Conservation (phyloP, 2,329 filamentous ascomycete species). For the Aureobasidium sp. region DNA sequence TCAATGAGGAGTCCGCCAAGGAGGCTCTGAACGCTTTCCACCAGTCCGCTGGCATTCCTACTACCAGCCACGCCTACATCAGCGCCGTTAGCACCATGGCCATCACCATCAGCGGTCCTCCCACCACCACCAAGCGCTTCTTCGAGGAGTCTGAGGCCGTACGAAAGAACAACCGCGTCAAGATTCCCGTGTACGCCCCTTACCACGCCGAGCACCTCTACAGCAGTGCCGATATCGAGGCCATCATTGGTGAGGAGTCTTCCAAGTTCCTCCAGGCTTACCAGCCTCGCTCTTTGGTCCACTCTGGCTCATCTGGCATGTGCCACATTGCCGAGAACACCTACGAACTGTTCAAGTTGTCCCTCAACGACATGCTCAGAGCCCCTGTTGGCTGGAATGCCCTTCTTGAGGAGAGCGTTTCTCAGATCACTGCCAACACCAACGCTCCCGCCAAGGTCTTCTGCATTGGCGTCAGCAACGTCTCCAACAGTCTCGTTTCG, state of each 20-base stretch:
- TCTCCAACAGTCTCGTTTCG: slow-evolving; percentile 50
- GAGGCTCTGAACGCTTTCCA: slow-evolving; percentile 53
- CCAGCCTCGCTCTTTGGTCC: slow-evolving; percentile 38
- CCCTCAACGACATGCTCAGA: slow-evolving; percentile 40
- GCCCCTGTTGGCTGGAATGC: slow-evolving; percentile 44
- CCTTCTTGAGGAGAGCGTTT: slow-evolving; percentile 42
- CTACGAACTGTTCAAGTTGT: slow-evolving; percentile 38
- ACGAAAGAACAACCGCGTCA: slow-evolving; percentile 43
- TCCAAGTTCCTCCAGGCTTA: slow-evolving; percentile 36
- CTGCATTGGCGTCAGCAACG: slow-evolving; percentile 46
- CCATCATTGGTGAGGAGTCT: slow-evolving; percentile 41
- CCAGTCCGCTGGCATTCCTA: slow-evolving; percentile 44
- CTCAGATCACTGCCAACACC: slow-evolving; percentile 38
- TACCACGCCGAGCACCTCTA: slow-evolving; percentile 54
- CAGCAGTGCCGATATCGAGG: slow-evolving; percentile 43
- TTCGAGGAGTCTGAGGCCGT: slow-evolving; percentile 44
- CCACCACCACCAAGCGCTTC: slow-evolving; percentile 45
- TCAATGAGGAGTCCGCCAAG: slow-evolving; percentile 46
- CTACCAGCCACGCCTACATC: slow-evolving; percentile 49
- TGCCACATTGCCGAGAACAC: slow-evolving; percentile 40
- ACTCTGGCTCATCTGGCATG: slow-evolving; percentile 42
- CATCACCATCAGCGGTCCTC: slow-evolving; percentile 54
- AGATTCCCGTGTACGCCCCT: slow-evolving; percentile 51
- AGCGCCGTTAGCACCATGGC: slow-evolving; percentile 54
- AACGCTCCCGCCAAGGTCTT: slow-evolving; percentile 39